Evolutionary conservation across 352 stramenopile species (phyloP).

Genomic region (Pythium folliculosum): DNA sequence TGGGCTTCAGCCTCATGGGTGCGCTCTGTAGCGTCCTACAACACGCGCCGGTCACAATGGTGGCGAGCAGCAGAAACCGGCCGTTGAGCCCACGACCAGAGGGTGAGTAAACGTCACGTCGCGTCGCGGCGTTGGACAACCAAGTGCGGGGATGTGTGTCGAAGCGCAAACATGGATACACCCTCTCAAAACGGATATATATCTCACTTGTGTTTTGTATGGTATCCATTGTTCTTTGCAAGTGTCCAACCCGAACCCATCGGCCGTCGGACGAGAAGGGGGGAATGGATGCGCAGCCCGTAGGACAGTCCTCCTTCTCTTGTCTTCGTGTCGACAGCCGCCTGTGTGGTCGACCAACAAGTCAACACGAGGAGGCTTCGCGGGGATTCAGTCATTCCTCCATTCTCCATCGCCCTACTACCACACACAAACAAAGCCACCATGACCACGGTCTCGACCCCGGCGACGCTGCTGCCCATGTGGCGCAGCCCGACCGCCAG

Average conservation of each 20-base stretch:
- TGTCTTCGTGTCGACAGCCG: no score
- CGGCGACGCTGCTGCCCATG: conserved; percentile 22
- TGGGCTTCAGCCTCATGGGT: conserved; percentile 46
- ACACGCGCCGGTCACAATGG: conserved; percentile 47
- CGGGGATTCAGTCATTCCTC: neutral
- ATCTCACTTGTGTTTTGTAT: conserved; percentile 6
- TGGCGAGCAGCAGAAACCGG: conserved; percentile 38
- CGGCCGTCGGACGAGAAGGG: neutral
- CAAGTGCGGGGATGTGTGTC: neutral
- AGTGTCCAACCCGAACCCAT: neutral
- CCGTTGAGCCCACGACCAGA: no score
- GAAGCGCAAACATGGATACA: neutral
- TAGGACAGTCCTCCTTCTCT: neutral
- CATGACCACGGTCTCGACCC: neutral
- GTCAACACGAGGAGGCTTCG: no score
- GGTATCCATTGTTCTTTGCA: neutral
- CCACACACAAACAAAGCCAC: neutral
- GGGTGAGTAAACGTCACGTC: no score
- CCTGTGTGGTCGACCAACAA: no score
- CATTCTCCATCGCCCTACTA: conserved; percentile 7
- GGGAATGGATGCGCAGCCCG: neutral
- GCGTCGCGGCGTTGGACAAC: neutral
- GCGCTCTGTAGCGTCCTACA: conserved; percentile 51
- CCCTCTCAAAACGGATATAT: neutral
- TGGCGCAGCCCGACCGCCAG: conserved; percentile 24